Evolutionary conservation across 345 rosid genomes (phyloP).

Genomic region (Geranium brycei): DNA sequence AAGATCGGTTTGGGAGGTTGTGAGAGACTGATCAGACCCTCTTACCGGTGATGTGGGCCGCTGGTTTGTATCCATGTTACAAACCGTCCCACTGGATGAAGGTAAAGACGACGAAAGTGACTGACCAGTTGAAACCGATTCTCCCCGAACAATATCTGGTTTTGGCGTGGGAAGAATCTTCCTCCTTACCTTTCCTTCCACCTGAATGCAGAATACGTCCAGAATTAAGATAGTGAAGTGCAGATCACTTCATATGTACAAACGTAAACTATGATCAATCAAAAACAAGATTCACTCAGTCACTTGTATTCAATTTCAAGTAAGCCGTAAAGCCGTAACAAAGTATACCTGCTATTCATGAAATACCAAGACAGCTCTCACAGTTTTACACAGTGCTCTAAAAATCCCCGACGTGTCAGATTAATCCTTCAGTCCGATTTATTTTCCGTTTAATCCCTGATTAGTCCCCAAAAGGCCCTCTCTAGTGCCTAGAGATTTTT

Average conservation of each 20-base stretch:
- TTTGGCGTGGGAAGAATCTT: constrained; percentile 9
- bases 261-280: neutral
- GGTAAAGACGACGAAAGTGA: neutral
- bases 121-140: constrained; percentile 12
- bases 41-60: constrained; percentile 5
- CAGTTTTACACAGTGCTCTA: too few species aligned
- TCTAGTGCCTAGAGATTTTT: too few species aligned
- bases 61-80: neutral
- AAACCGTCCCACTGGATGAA: neutral
- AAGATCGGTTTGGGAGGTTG: constrained; percentile 4
- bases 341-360: too few species aligned
- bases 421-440: too few species aligned
- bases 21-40: neutral
- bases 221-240: neutral
- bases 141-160: constrained; percentile 9
- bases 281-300: too few species aligned
- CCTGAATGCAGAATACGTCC: neutral
- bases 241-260: constrained; percentile 2
- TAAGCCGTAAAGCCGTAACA: too few species aligned
- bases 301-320: too few species aligned
- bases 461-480: too few species aligned
- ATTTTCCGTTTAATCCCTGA: too few species aligned
- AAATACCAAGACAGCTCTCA: too few species aligned
- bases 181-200: constrained; percentile 1
- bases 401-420: too few species aligned